Evolutionary conservation across 2,329 filamentous ascomycete species (phyloP), one percentile per base, ranked within the genome.

Genomic region (Penicillium corylophilum): DNA sequence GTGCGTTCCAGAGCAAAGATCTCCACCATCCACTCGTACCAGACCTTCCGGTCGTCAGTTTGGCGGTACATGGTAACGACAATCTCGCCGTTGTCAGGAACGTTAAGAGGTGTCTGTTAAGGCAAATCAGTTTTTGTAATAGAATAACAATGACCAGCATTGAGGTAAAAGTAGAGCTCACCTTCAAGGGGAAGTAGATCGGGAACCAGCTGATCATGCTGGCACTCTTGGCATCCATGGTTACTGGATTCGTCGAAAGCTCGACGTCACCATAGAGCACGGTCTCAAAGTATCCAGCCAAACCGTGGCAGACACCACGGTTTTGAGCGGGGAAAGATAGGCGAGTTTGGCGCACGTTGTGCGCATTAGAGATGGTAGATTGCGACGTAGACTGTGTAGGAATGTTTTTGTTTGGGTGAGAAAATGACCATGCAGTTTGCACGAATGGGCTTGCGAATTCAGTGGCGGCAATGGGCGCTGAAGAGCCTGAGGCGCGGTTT

Each of bases 151-250:
- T 12, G 15, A 42, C 35, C 4, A 41, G 13, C 7, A 40, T 13
- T 8, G 9, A 23, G 13, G 4, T 41, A 43, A 8, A 44, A 9
- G 9, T 20, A 43, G 44, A 50, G 39, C 82, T 66, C 77, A 92
- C 91, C 84, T 94, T 95, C 13, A 99, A 76, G 0, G 95, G 94
- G 68, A 99, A 99, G 76, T 93, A 96, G 26, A 99, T 97, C 1
- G 94, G 94, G 70, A 99, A 99, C 94, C 94, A 99, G 49, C 90
- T 95, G 58, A 96, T 95, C 95, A 99, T 99, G 64, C 95, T 92
- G 67, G 88, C 88, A 78, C 91, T 96, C 82, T 97, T 97, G 51
- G 78, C 77, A 50, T 94, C 90, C 74, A 99, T 97, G 26, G 87
- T 89, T 58, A 95, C 88, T 0, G 94, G 95, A 64, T 96, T 88